Evolutionary conservation across 2,329 filamentous ascomycete species (phyloP).

Genomic region (Colletotrichum magnum): DNA sequence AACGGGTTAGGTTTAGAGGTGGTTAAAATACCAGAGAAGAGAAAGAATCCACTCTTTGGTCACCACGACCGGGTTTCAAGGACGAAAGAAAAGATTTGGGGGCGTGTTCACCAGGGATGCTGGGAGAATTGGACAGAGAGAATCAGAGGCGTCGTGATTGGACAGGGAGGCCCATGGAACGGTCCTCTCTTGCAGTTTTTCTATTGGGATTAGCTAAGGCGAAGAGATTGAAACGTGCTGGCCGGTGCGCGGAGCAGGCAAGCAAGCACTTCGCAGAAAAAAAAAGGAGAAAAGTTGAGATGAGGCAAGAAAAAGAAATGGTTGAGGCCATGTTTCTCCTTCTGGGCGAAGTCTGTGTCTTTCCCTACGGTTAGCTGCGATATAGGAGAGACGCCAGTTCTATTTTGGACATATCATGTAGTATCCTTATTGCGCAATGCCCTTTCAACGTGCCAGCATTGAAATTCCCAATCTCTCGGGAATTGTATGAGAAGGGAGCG

Average conservation of each 20-base stretch:
- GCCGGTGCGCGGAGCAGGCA: neutral
- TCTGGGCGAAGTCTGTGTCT: neutral
- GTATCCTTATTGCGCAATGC: neutral
- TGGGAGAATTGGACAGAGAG: neutral
- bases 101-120: constrained; percentile 1
- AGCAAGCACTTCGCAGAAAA: neutral
- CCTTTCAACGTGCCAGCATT: neutral
- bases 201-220: neutral
- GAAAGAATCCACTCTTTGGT: too few species aligned
- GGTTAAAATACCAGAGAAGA: neutral
- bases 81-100: too few species aligned
- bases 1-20: neutral
- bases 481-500: too few species aligned
- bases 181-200: neutral
- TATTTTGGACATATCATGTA: neutral
- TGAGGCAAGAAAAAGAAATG: neutral
- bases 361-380: neutral
- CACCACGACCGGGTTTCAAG: too few species aligned
- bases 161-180: neutral
- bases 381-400: neutral
- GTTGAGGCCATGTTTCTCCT: neutral
- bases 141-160: constrained; percentile 10
- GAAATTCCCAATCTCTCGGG: neutral
- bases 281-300: neutral
- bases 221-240: neutral